phyloP scores from a whole-genome alignment of 495 filamentous ascomycete genomes.

The Xeromyces bisporus region DNA sequence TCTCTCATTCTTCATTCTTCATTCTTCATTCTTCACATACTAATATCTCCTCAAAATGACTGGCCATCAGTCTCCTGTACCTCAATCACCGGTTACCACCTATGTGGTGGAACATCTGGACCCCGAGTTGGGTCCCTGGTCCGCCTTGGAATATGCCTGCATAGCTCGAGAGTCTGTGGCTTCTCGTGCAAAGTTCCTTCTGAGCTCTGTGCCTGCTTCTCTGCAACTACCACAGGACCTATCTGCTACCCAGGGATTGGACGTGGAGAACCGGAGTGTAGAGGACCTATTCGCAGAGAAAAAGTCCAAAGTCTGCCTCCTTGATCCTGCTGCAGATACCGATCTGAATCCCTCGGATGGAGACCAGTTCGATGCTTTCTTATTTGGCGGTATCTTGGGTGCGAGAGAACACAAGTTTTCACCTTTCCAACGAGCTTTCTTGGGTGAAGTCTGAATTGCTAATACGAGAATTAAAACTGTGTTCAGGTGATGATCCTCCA shows the following conservation, averaged over 20 bases:
- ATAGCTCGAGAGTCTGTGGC: constrained; percentile 67
- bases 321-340: constrained; percentile 67
- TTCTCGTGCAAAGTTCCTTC: constrained; percentile 50
- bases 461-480: background rate
- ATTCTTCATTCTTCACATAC: constrained; percentile 1
- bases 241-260: constrained; percentile 39
- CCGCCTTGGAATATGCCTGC: constrained; percentile 69
- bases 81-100: no score
- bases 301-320: constrained; percentile 60
- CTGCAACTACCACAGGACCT: constrained; percentile 52
- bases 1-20: no score
- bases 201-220: constrained; percentile 61
- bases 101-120: constrained; percentile 91
- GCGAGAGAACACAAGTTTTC: constrained; percentile 16
- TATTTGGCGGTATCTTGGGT: constrained; percentile 96
- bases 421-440: no score
- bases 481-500: constrained; percentile 79
- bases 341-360: constrained; percentile 76
- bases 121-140: constrained; percentile 88
- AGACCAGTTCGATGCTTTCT: constrained; percentile 67
- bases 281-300: constrained; percentile 56
- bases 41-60: constrained; percentile 9
- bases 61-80: constrained; percentile 4
- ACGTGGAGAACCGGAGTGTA: constrained; percentile 52
- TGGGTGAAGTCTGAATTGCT: no score